Percentiles rank a stretch among this genome's conserved stretches.
Conservation (phyloP, 2,329 filamentous ascomycete species). For the Phaeosphaeria sp. region DNA sequence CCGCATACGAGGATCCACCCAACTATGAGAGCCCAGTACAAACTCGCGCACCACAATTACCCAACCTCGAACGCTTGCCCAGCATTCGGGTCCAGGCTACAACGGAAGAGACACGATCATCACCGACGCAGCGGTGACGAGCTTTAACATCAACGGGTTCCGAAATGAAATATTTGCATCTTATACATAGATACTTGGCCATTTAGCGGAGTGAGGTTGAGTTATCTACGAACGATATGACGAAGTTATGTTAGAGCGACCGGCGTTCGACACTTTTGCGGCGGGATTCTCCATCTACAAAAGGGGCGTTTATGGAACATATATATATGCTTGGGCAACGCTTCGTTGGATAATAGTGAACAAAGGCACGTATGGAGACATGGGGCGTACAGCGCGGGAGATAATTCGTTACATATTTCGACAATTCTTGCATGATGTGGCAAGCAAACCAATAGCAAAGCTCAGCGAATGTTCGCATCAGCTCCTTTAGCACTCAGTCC, state of each 20-base stretch:
- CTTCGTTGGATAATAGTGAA: too few species aligned
- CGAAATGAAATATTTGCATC: background rate
- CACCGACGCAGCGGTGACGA: background rate
- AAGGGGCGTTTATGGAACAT: background rate
- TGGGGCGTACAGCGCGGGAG: too few species aligned
- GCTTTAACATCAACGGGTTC: too few species aligned
- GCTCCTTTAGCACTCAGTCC: background rate
- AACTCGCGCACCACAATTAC: conserved; percentile 43
- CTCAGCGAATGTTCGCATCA: background rate
- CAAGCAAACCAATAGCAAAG: background rate
- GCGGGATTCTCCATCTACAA: background rate
- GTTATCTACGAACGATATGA: background rate
- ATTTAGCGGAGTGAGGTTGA: background rate
- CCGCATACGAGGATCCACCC: conserved; percentile 57
- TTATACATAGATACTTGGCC: background rate
- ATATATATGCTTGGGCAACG: background rate
- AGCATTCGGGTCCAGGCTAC: conserved; percentile 55
- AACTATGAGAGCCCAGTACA: conserved; percentile 54
- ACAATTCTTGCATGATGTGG: background rate
- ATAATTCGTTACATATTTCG: background rate
- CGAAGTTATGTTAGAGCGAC: background rate
- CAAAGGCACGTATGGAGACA: too few species aligned
- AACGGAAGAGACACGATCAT: conserved; percentile 26
- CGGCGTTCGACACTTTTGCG: background rate
- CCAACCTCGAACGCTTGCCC: conserved; percentile 50